phyloP scores from a whole-genome alignment of 768 basidiomycete genomes.

The Lactarius vividus region DNA sequence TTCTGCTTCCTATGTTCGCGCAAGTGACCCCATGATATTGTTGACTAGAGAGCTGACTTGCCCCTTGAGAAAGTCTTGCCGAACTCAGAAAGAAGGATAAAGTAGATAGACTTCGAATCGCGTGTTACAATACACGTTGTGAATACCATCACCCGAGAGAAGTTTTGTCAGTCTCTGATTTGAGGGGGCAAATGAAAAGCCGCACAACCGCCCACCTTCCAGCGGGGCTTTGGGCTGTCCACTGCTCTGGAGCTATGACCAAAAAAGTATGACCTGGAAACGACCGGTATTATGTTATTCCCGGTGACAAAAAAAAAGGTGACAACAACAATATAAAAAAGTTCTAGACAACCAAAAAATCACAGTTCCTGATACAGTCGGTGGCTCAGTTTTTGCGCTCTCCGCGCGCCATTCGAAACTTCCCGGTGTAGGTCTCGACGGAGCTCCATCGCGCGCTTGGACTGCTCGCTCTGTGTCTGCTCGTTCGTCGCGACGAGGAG shows the following conservation, averaged over 20 bases:
- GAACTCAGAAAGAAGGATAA: neutral
- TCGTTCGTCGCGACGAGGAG: conserved; percentile 64
- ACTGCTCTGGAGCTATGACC: neutral
- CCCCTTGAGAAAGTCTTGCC: neutral
- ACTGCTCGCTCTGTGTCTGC: conserved; percentile 43
- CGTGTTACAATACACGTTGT: neutral
- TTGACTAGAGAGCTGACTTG: neutral
- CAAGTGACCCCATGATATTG: neutral
- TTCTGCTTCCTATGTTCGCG: neutral
- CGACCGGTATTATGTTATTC: neutral
- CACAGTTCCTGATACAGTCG: conserved; percentile 22
- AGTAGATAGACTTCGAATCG: neutral
- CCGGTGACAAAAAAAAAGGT: neutral
- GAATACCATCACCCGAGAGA: neutral
- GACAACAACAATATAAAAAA: neutral
- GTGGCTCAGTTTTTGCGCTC: conserved; percentile 60
- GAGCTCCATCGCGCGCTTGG: conserved; percentile 40
- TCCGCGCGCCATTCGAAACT: conserved; percentile 60
- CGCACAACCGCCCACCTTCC: neutral
- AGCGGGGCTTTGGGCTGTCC: neutral
- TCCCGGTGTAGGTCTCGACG: conserved; percentile 56
- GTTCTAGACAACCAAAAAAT: neutral
- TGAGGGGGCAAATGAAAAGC: neutral
- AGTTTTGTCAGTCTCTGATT: neutral
- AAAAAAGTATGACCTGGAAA: neutral